Evolutionary conservation across 129 eudicot species (phyloP).

Genomic region (Chrysanthemum seticuspe): DNA sequence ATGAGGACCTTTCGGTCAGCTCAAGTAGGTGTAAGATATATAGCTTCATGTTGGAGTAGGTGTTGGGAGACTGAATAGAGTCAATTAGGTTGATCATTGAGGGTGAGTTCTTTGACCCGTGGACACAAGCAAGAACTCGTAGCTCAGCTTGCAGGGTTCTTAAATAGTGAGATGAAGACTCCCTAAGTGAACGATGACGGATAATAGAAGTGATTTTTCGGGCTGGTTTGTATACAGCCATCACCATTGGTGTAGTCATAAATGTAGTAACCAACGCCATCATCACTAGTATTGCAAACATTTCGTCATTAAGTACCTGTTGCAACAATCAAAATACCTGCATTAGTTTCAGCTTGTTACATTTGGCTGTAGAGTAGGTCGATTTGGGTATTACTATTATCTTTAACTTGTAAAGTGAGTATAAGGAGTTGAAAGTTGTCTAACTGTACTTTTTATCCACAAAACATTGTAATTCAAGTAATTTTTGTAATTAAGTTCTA

Average conservation of each 20-base stretch:
- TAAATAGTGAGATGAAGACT: slow-evolving; percentile 31
- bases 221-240: slow-evolving; percentile 60
- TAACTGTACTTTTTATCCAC: neutral
- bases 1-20: slow-evolving; percentile 71
- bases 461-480: neutral
- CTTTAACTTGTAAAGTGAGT: neutral
- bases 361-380: neutral
- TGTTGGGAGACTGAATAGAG: slow-evolving; percentile 41
- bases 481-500: no score
- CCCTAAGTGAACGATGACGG: slow-evolving; percentile 30
- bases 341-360: neutral
- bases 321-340: neutral
- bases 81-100: slow-evolving; percentile 50
- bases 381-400: neutral
- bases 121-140: slow-evolving; percentile 58
- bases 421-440: neutral
- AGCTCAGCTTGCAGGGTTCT: slow-evolving; percentile 34
- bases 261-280: slow-evolving; percentile 82
- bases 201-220: slow-evolving; percentile 5
- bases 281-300: slow-evolving; percentile 68
- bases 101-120: slow-evolving; percentile 43
- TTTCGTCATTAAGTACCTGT: slow-evolving; percentile 73
- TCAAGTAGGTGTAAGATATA: slow-evolving; percentile 61
- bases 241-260: slow-evolving; percentile 70
- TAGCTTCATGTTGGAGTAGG: slow-evolving; percentile 43